These are phyloP conservation scores for Phytophthora sansomeana DNA, from an alignment of 352 stramenopile species.

Conservation along the genomic window DNA sequence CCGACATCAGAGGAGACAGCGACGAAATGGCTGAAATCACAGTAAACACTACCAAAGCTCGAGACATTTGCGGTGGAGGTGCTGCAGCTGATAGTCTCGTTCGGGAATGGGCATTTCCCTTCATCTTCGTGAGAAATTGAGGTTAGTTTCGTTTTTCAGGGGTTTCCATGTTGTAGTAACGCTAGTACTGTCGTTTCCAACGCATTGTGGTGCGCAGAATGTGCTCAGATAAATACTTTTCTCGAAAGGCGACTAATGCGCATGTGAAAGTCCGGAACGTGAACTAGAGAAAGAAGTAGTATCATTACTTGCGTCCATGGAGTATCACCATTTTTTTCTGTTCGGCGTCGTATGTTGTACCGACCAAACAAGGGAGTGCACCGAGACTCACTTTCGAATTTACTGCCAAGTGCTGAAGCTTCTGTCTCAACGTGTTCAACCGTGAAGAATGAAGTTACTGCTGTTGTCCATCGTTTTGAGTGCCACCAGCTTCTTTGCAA, in stretches of 20 bases:
- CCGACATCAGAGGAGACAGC: background rate
- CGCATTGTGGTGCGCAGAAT: background rate
- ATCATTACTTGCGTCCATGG: background rate
- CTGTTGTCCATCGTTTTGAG: background rate
- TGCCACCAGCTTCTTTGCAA: background rate
- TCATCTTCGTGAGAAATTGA: no score
- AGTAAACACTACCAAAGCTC: background rate
- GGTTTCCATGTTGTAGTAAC: background rate
- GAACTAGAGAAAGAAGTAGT: background rate
- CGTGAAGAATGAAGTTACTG: conserved; percentile 8
- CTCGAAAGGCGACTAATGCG: background rate
- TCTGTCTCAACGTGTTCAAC: background rate
- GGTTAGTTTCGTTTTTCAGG: no score
- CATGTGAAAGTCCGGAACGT: background rate
- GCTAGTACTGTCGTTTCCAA: background rate
- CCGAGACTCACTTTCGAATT: background rate
- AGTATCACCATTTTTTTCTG: background rate
- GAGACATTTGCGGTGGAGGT: background rate
- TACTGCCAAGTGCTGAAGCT: background rate
- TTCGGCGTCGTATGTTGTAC: background rate
- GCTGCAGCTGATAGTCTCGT: no score
- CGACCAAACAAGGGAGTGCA: no score
- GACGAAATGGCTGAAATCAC: conserved; percentile 5
- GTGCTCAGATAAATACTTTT: background rate
- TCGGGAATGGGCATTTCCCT: no score